A percentile compares a stretch with the other conserved stretches of the same genome.
These are phyloP conservation scores for Aegilops tauschii DNA, from an alignment of 176 grass and related monocot species.

Conservation along the genomic window DNA sequence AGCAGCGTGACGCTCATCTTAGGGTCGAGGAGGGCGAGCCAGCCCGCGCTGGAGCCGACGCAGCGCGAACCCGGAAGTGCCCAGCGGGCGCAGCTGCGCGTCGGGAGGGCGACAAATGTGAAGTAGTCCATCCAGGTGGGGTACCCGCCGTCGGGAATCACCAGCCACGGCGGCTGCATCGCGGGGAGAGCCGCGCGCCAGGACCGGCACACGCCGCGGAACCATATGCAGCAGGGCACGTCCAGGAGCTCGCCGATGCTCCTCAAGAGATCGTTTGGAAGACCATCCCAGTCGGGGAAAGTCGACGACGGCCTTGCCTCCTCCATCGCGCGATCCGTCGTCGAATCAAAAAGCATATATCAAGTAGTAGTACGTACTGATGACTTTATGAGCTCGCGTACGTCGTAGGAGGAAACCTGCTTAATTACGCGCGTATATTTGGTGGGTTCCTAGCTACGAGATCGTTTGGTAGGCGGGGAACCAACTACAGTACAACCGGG, in stretches of 20 bases:
- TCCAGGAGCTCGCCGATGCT: neutral
- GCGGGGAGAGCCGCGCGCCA: neutral
- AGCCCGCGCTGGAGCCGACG: constrained; percentile 9
- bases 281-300: neutral
- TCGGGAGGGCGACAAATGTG: neutral
- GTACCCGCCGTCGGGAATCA: neutral
- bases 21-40: neutral
- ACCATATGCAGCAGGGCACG: neutral
- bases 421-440: no score
- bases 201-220: neutral
- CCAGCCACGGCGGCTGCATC: neutral
- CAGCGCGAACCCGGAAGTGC: neutral
- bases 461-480: no score
- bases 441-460: no score
- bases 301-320: neutral
- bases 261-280: neutral
- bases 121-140: neutral
- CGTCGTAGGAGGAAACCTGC: no score
- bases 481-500: no score
- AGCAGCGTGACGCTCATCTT: neutral
- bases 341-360: no score
- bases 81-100: neutral
- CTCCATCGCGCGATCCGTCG: neutral
- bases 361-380: no score
- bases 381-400: no score